Evolutionary conservation across 2,329 filamentous ascomycete species (phyloP).

Genomic region (Fusarium zealandicum): DNA sequence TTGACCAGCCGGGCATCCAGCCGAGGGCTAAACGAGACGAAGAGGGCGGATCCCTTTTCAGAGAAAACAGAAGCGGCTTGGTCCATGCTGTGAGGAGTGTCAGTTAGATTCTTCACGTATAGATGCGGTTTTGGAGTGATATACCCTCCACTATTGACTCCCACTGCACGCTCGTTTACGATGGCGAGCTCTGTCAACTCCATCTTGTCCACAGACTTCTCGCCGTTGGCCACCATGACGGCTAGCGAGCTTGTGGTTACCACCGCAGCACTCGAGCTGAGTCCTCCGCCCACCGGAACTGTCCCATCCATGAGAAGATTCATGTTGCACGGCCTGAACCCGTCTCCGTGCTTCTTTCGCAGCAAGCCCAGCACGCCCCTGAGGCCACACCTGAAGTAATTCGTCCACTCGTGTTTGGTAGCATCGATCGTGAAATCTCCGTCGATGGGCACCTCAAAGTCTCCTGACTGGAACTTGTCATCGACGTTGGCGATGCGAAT

Average conservation of each 20-base stretch:
- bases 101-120: not conserved
- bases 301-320: slow-evolving; percentile 89
- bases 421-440: slow-evolving; percentile 81
- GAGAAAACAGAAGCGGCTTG: slow-evolving; percentile 96
- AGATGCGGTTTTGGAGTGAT: slow-evolving; percentile 36
- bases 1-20: slow-evolving; percentile 79
- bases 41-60: slow-evolving; percentile 82
- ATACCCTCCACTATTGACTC: slow-evolving; percentile 94
- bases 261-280: slow-evolving; percentile 94
- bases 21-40: slow-evolving; percentile 85
- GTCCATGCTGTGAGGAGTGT: slow-evolving; percentile 75
- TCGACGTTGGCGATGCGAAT: slow-evolving; percentile 84
- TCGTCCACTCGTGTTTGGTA: slow-evolving; percentile 89
- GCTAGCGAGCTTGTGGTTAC: slow-evolving; percentile 89
- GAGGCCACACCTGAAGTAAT: slow-evolving; percentile 96
- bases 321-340: slow-evolving; percentile 75
- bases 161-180: slow-evolving; percentile 90
- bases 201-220: slow-evolving; percentile 82
- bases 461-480: slow-evolving; percentile 75
- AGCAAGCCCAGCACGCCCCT: slow-evolving; percentile 82
- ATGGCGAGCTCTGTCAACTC: slow-evolving; percentile 92
- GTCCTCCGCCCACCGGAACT: slow-evolving; percentile 88
- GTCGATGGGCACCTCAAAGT: slow-evolving; percentile 73
- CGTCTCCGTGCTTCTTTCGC: slow-evolving; percentile 67
- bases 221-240: slow-evolving; percentile 85